Percentiles rank a stretch among this genome's conserved stretches.
These are phyloP conservation scores for Penicillium antarcticum DNA, from an alignment of 495 filamentous ascomycete genomes.

Conservation along the genomic window DNA sequence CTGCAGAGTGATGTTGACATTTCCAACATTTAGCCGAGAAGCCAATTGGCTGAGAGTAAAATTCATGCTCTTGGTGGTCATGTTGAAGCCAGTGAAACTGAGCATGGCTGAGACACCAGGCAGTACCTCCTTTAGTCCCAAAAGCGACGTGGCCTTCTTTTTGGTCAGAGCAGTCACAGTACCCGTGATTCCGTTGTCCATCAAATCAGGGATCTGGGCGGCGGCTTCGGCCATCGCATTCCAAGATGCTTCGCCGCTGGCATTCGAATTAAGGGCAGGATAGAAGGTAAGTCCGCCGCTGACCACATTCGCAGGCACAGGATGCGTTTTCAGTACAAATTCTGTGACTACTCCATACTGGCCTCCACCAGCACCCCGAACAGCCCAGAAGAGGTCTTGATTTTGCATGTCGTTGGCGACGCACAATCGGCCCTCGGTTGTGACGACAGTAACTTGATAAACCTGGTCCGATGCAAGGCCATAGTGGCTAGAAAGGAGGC, in stretches of 20 bases:
- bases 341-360: conserved; percentile 38
- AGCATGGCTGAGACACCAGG: not conserved
- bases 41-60: conserved; percentile 1
- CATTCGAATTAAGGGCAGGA: conserved; percentile 27
- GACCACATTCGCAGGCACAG: conserved; percentile 29
- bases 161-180: conserved; percentile 1
- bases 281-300: conserved; percentile 21
- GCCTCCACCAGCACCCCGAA: conserved; percentile 28
- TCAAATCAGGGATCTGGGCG: conserved; percentile 38
- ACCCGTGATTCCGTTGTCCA: conserved; percentile 18
- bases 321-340: conserved; percentile 35
- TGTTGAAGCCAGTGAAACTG: conserved; percentile 8
- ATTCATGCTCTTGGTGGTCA: conserved; percentile 10
- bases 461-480: conserved; percentile 40
- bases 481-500: conserved; percentile 8
- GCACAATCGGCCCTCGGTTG: conserved; percentile 40
- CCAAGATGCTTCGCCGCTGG: conserved; percentile 35
- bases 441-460: conserved; percentile 50
- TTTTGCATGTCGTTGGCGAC: conserved; percentile 46
- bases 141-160: not conserved
- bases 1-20: not conserved
- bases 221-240: conserved; percentile 35
- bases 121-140: not conserved
- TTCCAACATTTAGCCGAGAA: not conserved
- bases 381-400: conserved; percentile 52